Evolutionary conservation across 225 moss, liverwort and hornwort species (phyloP).

Genomic region (Physcomitrium patens): DNA sequence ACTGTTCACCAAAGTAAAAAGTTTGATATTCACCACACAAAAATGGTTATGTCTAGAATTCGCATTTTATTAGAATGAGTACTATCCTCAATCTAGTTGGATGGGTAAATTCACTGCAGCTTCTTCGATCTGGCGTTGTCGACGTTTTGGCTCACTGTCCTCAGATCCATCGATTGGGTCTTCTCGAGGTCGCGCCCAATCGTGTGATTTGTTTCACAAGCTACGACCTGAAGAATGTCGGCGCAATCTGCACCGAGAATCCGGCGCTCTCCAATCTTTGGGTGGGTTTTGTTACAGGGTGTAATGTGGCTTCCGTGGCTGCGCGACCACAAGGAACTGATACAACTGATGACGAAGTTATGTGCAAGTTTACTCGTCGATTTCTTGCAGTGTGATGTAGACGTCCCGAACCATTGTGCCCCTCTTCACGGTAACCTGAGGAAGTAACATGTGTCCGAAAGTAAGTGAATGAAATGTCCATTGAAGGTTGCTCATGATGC

Average conservation of each 20-base stretch:
- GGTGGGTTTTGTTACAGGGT: neutral
- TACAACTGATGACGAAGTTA: neutral
- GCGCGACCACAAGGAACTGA: neutral
- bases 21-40: too few relatives aligned
- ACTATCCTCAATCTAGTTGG: too few relatives aligned
- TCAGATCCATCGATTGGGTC: too few relatives aligned
- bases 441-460: neutral
- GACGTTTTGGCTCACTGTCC: too few relatives aligned
- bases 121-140: too few relatives aligned
- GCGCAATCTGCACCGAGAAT: constrained; percentile 8
- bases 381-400: constrained; percentile 57
- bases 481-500: neutral
- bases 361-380: constrained; percentile 43
- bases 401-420: constrained; percentile 56
- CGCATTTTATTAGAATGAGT: too few relatives aligned
- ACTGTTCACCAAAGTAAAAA: too few relatives aligned
- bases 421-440: constrained; percentile 67
- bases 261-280: neutral
- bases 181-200: too few relatives aligned
- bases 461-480: neutral
- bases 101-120: too few relatives aligned
- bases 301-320: neutral
- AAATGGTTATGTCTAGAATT: too few relatives aligned
- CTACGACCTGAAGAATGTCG: neutral
- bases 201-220: neutral